Conservation (phyloP, 129 eudicot species). For the Flaveria sonorensis region DNA sequence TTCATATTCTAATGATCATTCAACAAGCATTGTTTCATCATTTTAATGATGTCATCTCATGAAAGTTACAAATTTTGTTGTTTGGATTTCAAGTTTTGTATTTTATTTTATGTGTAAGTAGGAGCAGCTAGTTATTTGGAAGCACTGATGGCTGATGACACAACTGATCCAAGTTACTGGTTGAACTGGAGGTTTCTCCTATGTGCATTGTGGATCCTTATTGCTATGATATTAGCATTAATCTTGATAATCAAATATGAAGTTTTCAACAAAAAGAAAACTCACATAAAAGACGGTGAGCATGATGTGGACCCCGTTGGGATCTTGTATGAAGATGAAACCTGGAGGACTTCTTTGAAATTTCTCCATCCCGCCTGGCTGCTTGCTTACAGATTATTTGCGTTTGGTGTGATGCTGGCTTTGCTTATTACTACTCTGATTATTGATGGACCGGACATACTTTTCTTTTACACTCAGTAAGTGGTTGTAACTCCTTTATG, state of each 20-base stretch:
- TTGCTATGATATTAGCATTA: constrained; percentile 40
- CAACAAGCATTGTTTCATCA: not conserved
- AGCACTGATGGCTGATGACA: constrained; percentile 47
- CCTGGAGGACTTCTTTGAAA: constrained; percentile 74
- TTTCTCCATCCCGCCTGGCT: constrained; percentile 67
- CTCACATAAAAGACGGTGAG: constrained; percentile 34
- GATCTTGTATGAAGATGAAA: constrained; percentile 59
- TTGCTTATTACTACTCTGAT: constrained; percentile 50
- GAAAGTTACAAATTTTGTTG: not conserved
- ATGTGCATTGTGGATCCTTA: constrained; percentile 69
- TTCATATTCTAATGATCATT: not conserved
- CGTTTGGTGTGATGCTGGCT: constrained; percentile 59
- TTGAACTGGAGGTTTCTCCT: constrained; percentile 87
- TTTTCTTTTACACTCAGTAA: constrained; percentile 88
- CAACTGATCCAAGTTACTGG: constrained; percentile 72
- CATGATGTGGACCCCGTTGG: constrained; percentile 38
- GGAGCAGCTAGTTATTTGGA: constrained; percentile 35
- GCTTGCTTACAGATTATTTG: constrained; percentile 62
- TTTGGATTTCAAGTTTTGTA: constrained; percentile 3
- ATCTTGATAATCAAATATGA: constrained; percentile 60
- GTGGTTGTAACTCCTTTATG: constrained; percentile 25
- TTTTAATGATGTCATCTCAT: not conserved
- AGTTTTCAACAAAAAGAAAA: constrained; percentile 42
- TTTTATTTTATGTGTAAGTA: not conserved
- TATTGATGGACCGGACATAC: constrained; percentile 42